Percentiles rank a stretch among this genome's conserved stretches.
Conservation (phyloP, 768 basidiomycete genomes). For the Cubamyces sp. region DNA sequence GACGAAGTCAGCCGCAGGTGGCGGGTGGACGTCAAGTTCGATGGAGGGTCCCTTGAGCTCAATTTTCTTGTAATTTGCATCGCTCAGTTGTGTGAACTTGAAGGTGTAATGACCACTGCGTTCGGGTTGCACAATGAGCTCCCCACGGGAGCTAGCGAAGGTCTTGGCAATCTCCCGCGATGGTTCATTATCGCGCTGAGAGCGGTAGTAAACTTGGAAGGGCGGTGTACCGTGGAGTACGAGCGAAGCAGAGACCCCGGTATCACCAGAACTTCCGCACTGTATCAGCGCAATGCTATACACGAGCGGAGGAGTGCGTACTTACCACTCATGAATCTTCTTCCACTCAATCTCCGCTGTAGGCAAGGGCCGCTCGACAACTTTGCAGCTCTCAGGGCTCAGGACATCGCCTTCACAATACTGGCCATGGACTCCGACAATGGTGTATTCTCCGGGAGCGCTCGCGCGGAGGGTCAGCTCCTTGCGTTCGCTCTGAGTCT, state of each 20-base stretch:
- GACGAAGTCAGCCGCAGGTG: conserved; percentile 80
- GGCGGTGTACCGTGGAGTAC: conserved; percentile 89
- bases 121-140: conserved; percentile 84
- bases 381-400: conserved; percentile 79
- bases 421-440: conserved; percentile 73
- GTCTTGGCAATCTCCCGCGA: conserved; percentile 61
- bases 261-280: conserved; percentile 76
- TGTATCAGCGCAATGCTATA: conserved; percentile 9
- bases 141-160: conserved; percentile 73
- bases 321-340: conserved; percentile 88
- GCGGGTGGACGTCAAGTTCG: conserved; percentile 87
- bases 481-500: conserved; percentile 47
- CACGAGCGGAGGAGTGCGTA: not conserved
- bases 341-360: conserved; percentile 88
- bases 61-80: conserved; percentile 80
- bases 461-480: conserved; percentile 54
- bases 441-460: conserved; percentile 78
- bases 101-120: conserved; percentile 90
- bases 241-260: conserved; percentile 86
- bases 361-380: conserved; percentile 75
- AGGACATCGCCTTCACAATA: conserved; percentile 84
- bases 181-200: conserved; percentile 70
- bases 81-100: conserved; percentile 77
- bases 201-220: conserved; percentile 80
- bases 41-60: conserved; percentile 77